Percentiles rank a stretch among this genome's conserved stretches.
Evolutionary conservation across 2,329 filamentous ascomycete species (phyloP).

Genomic region (Ophiostoma sp.): DNA sequence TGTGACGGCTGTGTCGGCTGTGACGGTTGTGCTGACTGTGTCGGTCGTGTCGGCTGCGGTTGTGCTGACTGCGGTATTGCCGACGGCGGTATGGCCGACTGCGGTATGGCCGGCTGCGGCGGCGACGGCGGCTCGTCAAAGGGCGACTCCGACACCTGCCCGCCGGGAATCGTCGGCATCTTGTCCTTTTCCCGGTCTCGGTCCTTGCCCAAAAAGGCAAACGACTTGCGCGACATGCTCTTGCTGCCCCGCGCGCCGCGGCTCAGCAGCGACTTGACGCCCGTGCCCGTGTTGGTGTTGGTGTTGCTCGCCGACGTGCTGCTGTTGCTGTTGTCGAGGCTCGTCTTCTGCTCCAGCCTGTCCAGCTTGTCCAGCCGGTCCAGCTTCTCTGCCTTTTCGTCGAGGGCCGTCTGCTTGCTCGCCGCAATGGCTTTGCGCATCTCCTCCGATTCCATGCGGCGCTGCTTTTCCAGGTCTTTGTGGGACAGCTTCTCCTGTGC

Average conservation of each 20-base stretch:
- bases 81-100: neutral
- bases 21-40: neutral
- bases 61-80: neutral
- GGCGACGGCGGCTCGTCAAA: slow-evolving; percentile 13
- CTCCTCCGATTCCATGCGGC: slow-evolving; percentile 56
- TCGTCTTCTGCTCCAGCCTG: slow-evolving; percentile 26
- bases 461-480: slow-evolving; percentile 35
- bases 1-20: neutral
- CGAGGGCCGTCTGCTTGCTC: slow-evolving; percentile 57
- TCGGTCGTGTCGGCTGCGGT: neutral
- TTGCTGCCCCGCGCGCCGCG: slow-evolving; percentile 68
- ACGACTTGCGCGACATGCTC: slow-evolving; percentile 71
- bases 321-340: slow-evolving; percentile 27
- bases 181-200: slow-evolving; percentile 35
- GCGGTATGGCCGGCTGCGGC: neutral
- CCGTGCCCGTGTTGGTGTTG: neutral
- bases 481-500: slow-evolving; percentile 40
- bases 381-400: slow-evolving; percentile 41
- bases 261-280: slow-evolving; percentile 46
- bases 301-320: slow-evolving; percentile 32
- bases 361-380: slow-evolving; percentile 16
- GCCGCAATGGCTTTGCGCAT: slow-evolving; percentile 58
- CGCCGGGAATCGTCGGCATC: neutral
- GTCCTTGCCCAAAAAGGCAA: slow-evolving; percentile 54
- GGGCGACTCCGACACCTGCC: slow-evolving; percentile 16